Conservation (phyloP, 345 rosid genomes). For the Bretschneidera sinensis region DNA sequence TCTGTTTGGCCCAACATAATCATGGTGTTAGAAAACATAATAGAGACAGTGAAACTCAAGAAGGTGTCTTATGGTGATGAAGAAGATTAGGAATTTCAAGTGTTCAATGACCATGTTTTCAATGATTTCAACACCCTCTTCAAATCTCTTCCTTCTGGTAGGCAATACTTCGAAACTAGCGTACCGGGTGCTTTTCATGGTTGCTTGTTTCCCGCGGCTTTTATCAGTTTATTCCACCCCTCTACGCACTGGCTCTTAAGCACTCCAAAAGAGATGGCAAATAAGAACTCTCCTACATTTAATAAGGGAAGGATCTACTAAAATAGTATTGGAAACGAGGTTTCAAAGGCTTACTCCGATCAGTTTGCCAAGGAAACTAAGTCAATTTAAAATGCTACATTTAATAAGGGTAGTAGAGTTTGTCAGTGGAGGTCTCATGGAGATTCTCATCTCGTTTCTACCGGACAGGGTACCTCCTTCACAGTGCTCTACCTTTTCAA, state of each 20-base stretch:
- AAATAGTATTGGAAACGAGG: conserved; percentile 27
- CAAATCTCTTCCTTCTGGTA: conserved; percentile 27
- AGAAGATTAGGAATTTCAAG: conserved; percentile 36
- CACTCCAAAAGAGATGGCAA: conserved; percentile 26
- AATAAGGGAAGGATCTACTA: conserved; percentile 42
- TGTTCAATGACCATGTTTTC: conserved; percentile 42
- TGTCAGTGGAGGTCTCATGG: conserved; percentile 40
- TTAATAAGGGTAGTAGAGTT: conserved; percentile 41
- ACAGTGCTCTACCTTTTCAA: conserved; percentile 22
- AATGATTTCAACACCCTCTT: conserved; percentile 65
- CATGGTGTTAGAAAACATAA: conserved; percentile 15
- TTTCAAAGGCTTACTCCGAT: conserved; percentile 22
- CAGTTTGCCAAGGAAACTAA: conserved; percentile 35
- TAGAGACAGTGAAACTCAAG: conserved; percentile 15
- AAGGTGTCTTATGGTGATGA: background rate
- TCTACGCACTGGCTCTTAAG: conserved; percentile 45
- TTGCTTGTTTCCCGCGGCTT: conserved; percentile 34
- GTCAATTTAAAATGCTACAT: conserved; percentile 29
- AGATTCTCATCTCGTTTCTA: conserved; percentile 26
- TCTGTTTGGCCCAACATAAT: conserved; percentile 25
- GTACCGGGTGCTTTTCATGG: conserved; percentile 44
- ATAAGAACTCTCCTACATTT: conserved; percentile 29
- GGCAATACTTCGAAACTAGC: conserved; percentile 31
- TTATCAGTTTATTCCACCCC: conserved; percentile 34
- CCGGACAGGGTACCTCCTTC: conserved; percentile 28